Percentiles rank a stretch among this genome's conserved stretches.
phyloP scores from a whole-genome alignment of 1,284 basidiomycete species.

The Austroboletus novae-zelandiae region DNA sequence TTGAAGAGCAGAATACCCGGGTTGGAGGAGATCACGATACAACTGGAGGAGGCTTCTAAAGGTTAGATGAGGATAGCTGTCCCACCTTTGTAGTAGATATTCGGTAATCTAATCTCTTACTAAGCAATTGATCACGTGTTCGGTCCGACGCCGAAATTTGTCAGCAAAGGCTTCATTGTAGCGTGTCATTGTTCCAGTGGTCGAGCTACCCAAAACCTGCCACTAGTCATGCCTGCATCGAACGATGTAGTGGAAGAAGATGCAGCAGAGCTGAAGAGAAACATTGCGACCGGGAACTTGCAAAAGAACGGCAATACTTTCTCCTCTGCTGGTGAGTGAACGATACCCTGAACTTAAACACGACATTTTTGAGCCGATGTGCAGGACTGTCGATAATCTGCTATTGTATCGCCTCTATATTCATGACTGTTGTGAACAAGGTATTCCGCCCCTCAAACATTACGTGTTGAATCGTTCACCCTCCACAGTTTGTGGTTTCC shows the following conservation, averaged over 20 bases:
- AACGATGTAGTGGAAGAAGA: constrained; percentile 23
- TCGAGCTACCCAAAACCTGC: too few relatives aligned
- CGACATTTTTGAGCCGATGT: background rate
- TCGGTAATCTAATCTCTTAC: constrained; percentile 15
- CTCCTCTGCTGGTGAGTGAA: constrained; percentile 27
- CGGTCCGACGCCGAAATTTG: background rate
- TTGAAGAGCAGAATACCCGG: constrained; percentile 73
- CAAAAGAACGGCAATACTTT: constrained; percentile 12
- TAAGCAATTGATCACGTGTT: background rate
- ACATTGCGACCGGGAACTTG: constrained; percentile 24
- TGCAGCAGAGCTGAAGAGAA: constrained; percentile 31
- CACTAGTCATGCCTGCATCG: constrained; percentile 13
- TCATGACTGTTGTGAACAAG: constrained; percentile 99
- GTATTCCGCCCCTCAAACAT: constrained; percentile 40
- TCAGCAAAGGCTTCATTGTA: background rate
- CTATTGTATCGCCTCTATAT: constrained; percentile 92
- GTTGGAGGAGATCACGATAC: constrained; percentile 84
- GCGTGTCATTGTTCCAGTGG: background rate
- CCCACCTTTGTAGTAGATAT: constrained; percentile 13
- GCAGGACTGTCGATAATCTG: constrained; percentile 79
- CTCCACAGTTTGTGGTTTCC: constrained; percentile 85
- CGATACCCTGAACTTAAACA: background rate
- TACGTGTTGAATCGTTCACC: constrained; percentile 4
- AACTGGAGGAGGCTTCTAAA: constrained; percentile 55
- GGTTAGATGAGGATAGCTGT: constrained; percentile 7